phyloP scores from a whole-genome alignment of 257 asterid genomes.

The Gardenia jasminoides region DNA sequence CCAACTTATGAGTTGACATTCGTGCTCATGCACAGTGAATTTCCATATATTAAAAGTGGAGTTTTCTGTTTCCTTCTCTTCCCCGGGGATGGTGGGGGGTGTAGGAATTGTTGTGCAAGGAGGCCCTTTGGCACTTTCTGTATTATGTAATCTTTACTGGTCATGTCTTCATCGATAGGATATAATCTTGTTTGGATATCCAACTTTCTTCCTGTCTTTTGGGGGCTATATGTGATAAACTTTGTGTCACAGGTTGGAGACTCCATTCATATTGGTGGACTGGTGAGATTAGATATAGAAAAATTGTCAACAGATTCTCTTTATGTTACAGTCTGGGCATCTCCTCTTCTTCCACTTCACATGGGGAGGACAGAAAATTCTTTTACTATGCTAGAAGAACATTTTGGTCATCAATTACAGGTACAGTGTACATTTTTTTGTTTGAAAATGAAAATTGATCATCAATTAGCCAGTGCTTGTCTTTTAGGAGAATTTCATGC shows the following conservation, averaged over 20 bases:
- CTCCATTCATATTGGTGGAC: conserved; percentile 82
- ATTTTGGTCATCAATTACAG: conserved; percentile 78
- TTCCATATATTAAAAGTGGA: neutral
- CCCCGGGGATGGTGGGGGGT: too few relatives aligned
- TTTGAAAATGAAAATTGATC: neutral
- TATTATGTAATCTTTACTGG: neutral
- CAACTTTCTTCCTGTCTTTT: neutral
- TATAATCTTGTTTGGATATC: neutral
- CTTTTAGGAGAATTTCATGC: neutral
- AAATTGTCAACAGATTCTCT: conserved; percentile 63
- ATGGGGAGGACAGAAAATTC: conserved; percentile 84
- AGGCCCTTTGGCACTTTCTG: neutral
- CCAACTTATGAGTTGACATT: neutral
- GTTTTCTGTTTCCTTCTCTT: neutral
- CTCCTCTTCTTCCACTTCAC: conserved; percentile 72
- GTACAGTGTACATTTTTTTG: conserved; percentile 20
- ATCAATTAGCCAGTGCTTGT: neutral
- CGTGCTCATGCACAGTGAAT: neutral
- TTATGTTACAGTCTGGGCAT: conserved; percentile 89
- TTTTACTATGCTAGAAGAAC: conserved; percentile 57
- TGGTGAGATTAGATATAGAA: conserved; percentile 74
- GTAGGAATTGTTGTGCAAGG: rapidly evolving
- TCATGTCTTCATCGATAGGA: neutral
- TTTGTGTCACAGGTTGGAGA: conserved; percentile 58
- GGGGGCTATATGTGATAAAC: conserved; percentile 9